Percentiles rank a stretch among this genome's conserved stretches.
These are phyloP conservation scores for Ampelocalamus luodianensis DNA, from an alignment of 176 grass and related monocot species.

Conservation along the genomic window DNA sequence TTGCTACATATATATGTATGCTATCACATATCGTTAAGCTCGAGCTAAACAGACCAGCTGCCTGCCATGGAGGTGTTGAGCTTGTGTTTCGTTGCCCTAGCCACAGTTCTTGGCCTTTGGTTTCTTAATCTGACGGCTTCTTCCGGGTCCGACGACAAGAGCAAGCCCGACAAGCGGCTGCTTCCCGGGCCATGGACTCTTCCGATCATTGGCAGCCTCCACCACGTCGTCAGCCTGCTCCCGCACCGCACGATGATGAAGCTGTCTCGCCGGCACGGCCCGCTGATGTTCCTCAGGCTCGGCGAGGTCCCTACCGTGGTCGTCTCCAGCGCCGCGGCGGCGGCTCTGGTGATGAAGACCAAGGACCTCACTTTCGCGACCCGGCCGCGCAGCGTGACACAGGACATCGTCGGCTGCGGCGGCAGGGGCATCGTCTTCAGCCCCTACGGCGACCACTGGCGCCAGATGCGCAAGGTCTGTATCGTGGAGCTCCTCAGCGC, in stretches of 20 bases:
- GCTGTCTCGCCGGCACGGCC: slow-evolving; percentile 14
- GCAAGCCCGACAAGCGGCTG: background rate
- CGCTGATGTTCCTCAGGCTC: slow-evolving; percentile 16
- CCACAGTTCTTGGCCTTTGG: too few relatives aligned
- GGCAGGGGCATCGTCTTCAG: slow-evolving; percentile 13
- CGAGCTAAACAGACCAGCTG: too few relatives aligned
- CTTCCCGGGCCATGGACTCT: slow-evolving; percentile 37
- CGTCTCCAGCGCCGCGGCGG: slow-evolving; percentile 26
- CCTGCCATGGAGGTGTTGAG: too few relatives aligned
- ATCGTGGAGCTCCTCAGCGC: slow-evolving; percentile 12
- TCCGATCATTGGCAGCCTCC: slow-evolving; percentile 29
- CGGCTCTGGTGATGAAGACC: slow-evolving; percentile 23
- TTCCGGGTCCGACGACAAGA: too few relatives aligned
- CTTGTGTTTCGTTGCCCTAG: too few relatives aligned
- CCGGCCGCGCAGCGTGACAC: background rate
- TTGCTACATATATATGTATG: too few relatives aligned
- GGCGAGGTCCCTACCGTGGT: slow-evolving; percentile 35
- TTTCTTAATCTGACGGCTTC: too few relatives aligned
- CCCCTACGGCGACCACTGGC: background rate
- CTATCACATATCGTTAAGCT: too few relatives aligned
- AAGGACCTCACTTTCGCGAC: slow-evolving; percentile 19
- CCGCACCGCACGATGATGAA: background rate
- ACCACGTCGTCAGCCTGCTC: slow-evolving; percentile 18
- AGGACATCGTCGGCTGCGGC: slow-evolving; percentile 3
- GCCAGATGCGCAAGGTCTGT: background rate